Evolutionary conservation across 164 flowering plant genomes (phyloP), one percentile per base, ranked within the genome.

Genomic region (Tinospora cordifolia): DNA sequence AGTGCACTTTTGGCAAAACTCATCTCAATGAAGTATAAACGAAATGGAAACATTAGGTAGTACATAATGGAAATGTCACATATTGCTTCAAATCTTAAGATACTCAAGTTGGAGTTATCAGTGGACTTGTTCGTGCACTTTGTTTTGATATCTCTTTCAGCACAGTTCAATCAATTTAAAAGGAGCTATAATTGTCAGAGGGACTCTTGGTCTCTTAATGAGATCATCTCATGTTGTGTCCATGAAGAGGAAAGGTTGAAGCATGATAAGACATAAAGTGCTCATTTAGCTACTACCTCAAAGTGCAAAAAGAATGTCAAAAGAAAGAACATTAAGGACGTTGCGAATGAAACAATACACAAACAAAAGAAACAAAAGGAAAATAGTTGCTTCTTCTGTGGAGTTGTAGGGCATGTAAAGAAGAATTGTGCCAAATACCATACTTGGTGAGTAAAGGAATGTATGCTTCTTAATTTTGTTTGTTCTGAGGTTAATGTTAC

Each of bases 1-100:
- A 71, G 68, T 17, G 63, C 39, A 0, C 1, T 62, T 44, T 13
- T 70, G 13, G 11, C 41, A 0, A 40, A 62, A 0, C 63, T 71
- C 11, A 14, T 63, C 4, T 27, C 74, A 1, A 71, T 71, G 68
- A 64, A 19, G 64, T 72, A 72, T 38, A 40, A 13, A 6, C 54
- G 74, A 8, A 72, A 51, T 30, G 14, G 69, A 7, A 72, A 57
- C 69, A 65, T 65, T n/a, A 65, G 69, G 39, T 69, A 72, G 64
- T 57, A 72, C 69, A 65, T 65, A 11, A 36, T 72, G 63, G 69
- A 57, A 24, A 51, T 72, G 69, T 65, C 64, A 38, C 47, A 65
- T 39, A 0, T 49, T 51, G 74, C n/a, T n/a, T n/a, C n/a, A n/a
- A n/a, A n/a, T n/a, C n/a, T n/a, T n/a, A n/a, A n/a, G n/a, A n/a